Evolutionary conservation across 1,284 basidiomycete genomes (phyloP), one percentile per base, ranked within the genome.

Genomic region (Pseudozyma sp.): DNA sequence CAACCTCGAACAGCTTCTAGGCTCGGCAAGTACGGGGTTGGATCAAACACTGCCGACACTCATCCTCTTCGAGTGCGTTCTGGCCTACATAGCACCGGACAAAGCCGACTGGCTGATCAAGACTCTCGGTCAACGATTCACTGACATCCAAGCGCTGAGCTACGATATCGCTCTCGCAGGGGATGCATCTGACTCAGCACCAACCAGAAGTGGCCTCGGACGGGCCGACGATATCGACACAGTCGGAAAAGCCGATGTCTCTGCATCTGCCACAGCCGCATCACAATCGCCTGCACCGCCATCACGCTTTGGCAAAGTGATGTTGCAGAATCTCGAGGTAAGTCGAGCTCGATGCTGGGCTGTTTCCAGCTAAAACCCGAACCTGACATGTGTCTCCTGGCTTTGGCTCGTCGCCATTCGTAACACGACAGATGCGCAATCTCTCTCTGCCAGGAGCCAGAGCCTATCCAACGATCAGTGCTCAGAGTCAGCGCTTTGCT

Each of bases 161-260:
- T 84, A 83, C 56, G 82, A 84, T 29, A 83, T 84, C 63, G 78
- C 71, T 39, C 46, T 84, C 10, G 72, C 67, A 16, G 81, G 81
- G 13, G 77, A 81, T 31, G 44, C 31, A 13, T 54, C 34, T 0
- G 31, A 24, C 17, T 33, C 51, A 9, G 13, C 19, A 24, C 24
- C 8, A 31, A 33, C 5, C 3, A 34, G 31, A 16, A 34, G 14
- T 31, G 45, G 30, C 14, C 5, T 19, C 19, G 43, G 31, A 5
- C 10, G 13, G 14, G n/a, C 29, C 13, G 29, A 47, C 7, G 8
- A 16, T n/a, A 16, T 7, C 40, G 11, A 42, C 7, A 24, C 43
- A 9, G 43, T 24, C 19, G 43, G 17, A 14, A 44, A 6, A 6
- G 48, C 48, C 48, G 34, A 34, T 31, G 9, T 42, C 40, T 13